These are phyloP conservation scores for Melanomma pulvis-pyrius DNA, from an alignment of 495 filamentous ascomycete genomes.

Conservation along the genomic window DNA sequence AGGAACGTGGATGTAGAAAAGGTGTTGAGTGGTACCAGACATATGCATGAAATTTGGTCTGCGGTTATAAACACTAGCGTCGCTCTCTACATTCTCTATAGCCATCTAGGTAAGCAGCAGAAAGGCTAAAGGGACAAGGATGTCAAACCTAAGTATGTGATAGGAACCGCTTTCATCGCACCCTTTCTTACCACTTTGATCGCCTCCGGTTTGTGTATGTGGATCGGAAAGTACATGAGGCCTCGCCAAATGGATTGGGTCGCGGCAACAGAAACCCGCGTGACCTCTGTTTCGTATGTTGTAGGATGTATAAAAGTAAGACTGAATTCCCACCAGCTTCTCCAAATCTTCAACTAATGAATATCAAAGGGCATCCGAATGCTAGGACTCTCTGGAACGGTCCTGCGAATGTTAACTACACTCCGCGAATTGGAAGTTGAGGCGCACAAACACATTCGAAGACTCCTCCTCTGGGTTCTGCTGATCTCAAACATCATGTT, in stretches of 20 bases:
- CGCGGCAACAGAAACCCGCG: constrained; percentile 13
- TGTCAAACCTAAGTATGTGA: background rate
- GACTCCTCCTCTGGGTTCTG: constrained; percentile 15
- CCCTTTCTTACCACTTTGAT: constrained; percentile 11
- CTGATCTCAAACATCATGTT: constrained; percentile 22
- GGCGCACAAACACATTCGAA: constrained; percentile 3
- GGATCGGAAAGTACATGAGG: constrained; percentile 22
- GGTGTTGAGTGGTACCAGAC: constrained; percentile 6
- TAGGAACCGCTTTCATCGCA: constrained; percentile 15
- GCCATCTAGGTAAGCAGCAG: constrained; percentile 5
- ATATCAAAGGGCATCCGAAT: constrained; percentile 29
- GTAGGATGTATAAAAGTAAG: constrained; percentile 13
- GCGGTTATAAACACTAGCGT: constrained; percentile 11
- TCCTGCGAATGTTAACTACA: constrained; percentile 8
- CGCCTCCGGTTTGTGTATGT: constrained; percentile 2
- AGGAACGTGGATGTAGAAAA: constrained; percentile 38
- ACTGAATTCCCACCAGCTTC: too few species aligned
- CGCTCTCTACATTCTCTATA: constrained; percentile 31
- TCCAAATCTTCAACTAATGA: too few species aligned
- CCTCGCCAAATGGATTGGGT: constrained; percentile 19
- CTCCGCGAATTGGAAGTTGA: constrained; percentile 19
- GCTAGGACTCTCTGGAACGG: constrained; percentile 24
- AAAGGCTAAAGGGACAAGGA: too few species aligned
- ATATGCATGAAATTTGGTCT: constrained; percentile 35
- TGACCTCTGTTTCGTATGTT: constrained; percentile 9